Percentiles rank a stretch among this genome's conserved stretches.
phyloP scores from a whole-genome alignment of 2,329 filamentous ascomycete species.

The Claviceps sp. region DNA sequence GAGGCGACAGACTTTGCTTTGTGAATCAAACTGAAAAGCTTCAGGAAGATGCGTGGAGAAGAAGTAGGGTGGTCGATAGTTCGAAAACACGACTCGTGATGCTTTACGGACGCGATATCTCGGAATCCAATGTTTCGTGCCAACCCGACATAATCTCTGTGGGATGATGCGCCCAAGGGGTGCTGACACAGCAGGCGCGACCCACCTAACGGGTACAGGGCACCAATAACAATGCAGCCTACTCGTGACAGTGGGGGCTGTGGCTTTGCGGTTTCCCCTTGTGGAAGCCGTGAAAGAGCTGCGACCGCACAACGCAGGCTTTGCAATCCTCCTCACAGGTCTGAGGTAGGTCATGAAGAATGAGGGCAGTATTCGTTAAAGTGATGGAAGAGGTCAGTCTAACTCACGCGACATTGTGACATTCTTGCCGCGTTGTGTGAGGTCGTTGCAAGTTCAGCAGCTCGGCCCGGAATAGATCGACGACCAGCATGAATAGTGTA shows the following conservation, averaged over 20 bases:
- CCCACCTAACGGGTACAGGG: background rate
- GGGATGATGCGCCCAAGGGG: constrained; percentile 1
- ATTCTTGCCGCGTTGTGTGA: too few species aligned
- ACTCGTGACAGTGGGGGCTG: background rate
- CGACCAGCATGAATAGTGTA: too few species aligned
- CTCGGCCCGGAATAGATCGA: too few species aligned
- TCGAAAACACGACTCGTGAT: background rate
- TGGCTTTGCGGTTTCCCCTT: too few species aligned
- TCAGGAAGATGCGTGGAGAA: background rate
- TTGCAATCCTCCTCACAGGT: too few species aligned
- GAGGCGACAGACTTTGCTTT: background rate
- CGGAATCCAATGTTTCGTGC: background rate
- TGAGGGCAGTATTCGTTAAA: too few species aligned
- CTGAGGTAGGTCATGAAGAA: too few species aligned
- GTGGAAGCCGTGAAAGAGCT: too few species aligned
- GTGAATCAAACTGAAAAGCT: background rate
- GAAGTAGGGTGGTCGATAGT: background rate
- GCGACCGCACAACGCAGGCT: too few species aligned
- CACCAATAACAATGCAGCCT: background rate
- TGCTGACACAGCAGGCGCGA: background rate
- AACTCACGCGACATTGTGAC: too few species aligned
- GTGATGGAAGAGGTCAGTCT: too few species aligned
- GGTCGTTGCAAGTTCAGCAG: too few species aligned
- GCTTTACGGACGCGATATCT: background rate
- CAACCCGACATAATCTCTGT: constrained; percentile 1